These are phyloP conservation scores for Metschnikowia reukaufii DNA, from an alignment of 805 yeast genomes.

Conservation along the genomic window DNA sequence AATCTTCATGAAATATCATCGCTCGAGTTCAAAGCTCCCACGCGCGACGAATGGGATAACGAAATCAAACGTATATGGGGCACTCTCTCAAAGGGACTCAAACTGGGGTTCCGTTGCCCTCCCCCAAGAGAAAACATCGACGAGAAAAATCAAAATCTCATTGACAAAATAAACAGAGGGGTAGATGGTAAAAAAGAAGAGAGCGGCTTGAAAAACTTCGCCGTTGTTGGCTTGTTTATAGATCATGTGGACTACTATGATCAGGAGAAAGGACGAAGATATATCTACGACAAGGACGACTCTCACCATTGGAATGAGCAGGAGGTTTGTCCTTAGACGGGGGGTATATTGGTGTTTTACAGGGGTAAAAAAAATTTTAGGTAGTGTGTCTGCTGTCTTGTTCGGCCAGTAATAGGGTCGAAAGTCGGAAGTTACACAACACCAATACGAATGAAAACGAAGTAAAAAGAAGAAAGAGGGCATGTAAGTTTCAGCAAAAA, in stretches of 20 bases:
- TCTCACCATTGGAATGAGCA: slow-evolving; percentile 69
- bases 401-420: neutral
- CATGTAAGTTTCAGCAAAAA: too few species aligned
- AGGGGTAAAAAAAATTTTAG: too few species aligned
- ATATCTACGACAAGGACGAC: slow-evolving; percentile 51
- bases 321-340: slow-evolving; percentile 69
- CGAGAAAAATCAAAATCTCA: slow-evolving; percentile 50
- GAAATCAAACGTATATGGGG: slow-evolving; percentile 69
- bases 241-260: slow-evolving; percentile 71
- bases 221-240: slow-evolving; percentile 65
- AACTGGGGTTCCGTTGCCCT: slow-evolving; percentile 71
- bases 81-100: slow-evolving; percentile 54
- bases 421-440: too few species aligned
- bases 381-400: too few species aligned
- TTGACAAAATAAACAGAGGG: slow-evolving; percentile 76
- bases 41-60: slow-evolving; percentile 61
- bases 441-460: too few species aligned
- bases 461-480: too few species aligned
- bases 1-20: slow-evolving; percentile 27
- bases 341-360: too few species aligned
- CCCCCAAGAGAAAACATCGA: slow-evolving; percentile 63
- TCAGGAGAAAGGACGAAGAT: slow-evolving; percentile 56
- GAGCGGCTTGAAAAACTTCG: slow-evolving; percentile 63
- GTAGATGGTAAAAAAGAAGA: slow-evolving; percentile 76
- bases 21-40: slow-evolving; percentile 44